Evolutionary conservation across 345 rosid genomes (phyloP).

Genomic region (Pelargonium nanum): DNA sequence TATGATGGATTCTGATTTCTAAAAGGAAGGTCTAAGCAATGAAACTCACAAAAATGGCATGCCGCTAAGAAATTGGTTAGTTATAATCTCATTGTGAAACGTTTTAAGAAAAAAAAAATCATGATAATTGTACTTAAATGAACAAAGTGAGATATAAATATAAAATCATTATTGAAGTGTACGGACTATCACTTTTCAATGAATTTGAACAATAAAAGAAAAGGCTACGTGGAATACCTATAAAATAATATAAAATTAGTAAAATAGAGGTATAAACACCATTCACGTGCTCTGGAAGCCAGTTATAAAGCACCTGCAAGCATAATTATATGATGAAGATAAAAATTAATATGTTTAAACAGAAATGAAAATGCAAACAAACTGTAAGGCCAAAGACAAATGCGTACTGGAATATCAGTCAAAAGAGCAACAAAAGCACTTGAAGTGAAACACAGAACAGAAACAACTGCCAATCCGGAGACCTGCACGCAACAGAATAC

Average conservation of each 20-base stretch:
- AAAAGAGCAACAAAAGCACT: constrained; percentile 40
- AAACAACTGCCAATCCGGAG: constrained; percentile 49
- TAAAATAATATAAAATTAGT: constrained; percentile 40
- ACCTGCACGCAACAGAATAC: constrained; percentile 29
- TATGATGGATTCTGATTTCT: no score
- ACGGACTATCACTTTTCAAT: background rate
- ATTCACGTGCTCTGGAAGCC: constrained; percentile 19
- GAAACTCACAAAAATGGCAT: no score
- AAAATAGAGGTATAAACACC: constrained; percentile 26
- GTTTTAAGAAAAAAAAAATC: no score
- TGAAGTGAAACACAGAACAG: constrained; percentile 44
- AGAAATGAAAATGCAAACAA: constrained; percentile 5
- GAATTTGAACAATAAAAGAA: constrained; percentile 7
- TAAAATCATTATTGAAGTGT: no score
- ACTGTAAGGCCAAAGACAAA: constrained; percentile 1
- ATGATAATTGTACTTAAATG: no score
- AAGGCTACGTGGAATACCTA: constrained; percentile 31
- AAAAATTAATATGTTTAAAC: background rate
- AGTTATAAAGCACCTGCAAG: constrained; percentile 46
- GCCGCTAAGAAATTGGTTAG: no score
- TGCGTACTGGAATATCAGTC: constrained; percentile 44
- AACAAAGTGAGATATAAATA: no score
- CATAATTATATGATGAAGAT: constrained; percentile 1
- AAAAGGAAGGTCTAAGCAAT: no score
- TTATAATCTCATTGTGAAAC: no score